Base-by-base conservation (phyloP, 192 early-diverging fungal genomes). In the Gaertneriomyces sp. region DNA sequence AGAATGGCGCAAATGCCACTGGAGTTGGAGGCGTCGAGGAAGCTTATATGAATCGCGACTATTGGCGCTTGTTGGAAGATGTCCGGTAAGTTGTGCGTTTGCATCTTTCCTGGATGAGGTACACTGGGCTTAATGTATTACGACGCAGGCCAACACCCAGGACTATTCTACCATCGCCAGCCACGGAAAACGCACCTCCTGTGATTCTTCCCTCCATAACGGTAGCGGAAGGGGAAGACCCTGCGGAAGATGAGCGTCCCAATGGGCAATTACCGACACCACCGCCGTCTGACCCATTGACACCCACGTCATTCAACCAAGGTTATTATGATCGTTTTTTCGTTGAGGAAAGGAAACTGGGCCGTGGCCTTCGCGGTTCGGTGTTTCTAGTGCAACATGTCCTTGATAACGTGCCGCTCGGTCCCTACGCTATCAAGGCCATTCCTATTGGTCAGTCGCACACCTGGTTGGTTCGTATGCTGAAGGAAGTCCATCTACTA, bases 251-350 rank as follows among this genome's bases (percentile, higher is more conserved):
- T 11, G 58, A 39, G 42, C 59, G 42, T 4, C 42, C 12, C 5
- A 5, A 20, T 52, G 14, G 9, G 17, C 33, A 40, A n/a, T 54
- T n/a, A 42, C 64, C 14, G 61, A 55, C 7, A 44, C 70, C 5
- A 25, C 54, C 46, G 67, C 16, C 8, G 46, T 47, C 19, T 62
- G 70, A 53, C 25, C 25, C 25, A 33, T 33, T 33, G 25, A 33
- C 25, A 33, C 25, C 25, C 25, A 33, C 25, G 25, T 33, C 25
- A 2, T 93, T 95, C 64, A 98, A 98, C 66, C 91, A 96, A 62
- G 96, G 96, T 5, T 98, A 98, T 69, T 98, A 98, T 64, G 84
- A 89, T 41, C 84, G 88, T 6, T 98, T 98, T 64, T 98, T 98
- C 71, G 77, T 90, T 2, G 93, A 96, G 64, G 76, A 88, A 61